phyloP scores from a whole-genome alignment of 768 basidiomycete genomes.

The Tylopilus subfusipes region DNA sequence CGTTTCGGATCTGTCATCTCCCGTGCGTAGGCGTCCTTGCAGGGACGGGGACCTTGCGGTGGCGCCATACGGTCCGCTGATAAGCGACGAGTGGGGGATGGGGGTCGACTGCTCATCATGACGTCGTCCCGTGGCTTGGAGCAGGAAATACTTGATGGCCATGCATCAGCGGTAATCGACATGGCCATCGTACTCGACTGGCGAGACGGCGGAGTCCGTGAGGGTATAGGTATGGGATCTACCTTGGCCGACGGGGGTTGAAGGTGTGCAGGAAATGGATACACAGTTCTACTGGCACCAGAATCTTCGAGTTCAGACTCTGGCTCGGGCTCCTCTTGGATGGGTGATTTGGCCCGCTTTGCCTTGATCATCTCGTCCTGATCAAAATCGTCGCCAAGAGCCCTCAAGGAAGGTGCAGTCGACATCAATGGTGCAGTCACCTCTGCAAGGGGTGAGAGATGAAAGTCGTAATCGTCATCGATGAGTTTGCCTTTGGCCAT shows the following conservation, averaged over 20 bases:
- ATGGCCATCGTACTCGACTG: slow-evolving; percentile 27
- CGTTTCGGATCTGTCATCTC: slow-evolving; percentile 24
- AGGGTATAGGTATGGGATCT: slow-evolving; percentile 30
- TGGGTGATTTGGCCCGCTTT: slow-evolving; percentile 18
- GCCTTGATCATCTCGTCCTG: slow-evolving; percentile 24
- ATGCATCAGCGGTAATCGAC: slow-evolving; percentile 25
- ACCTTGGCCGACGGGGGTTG: slow-evolving; percentile 19
- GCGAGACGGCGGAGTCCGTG: slow-evolving; percentile 27
- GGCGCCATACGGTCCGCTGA: slow-evolving; percentile 22
- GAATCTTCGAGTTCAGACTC: slow-evolving; percentile 27
- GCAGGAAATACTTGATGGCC: slow-evolving; percentile 20
- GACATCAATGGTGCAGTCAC: slow-evolving; percentile 25
- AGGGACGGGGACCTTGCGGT: slow-evolving; percentile 17
- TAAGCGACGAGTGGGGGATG: slow-evolving; percentile 25
- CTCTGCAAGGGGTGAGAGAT: slow-evolving; percentile 32
- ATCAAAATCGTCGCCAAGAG: slow-evolving; percentile 30
- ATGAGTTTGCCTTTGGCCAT: slow-evolving; percentile 22
- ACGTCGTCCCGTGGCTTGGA: slow-evolving; percentile 30
- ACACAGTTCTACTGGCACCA: background rate
- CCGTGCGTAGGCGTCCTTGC: slow-evolving; percentile 16
- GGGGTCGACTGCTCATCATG: slow-evolving; percentile 27
- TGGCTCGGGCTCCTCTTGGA: slow-evolving; percentile 23
- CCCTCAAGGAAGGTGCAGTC: slow-evolving; percentile 27
- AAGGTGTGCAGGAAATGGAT: slow-evolving; percentile 28
- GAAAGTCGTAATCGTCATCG: slow-evolving; percentile 29